Base-by-base conservation (phyloP, 805 yeast species). In the Jamesozyma lodderae region DNA sequence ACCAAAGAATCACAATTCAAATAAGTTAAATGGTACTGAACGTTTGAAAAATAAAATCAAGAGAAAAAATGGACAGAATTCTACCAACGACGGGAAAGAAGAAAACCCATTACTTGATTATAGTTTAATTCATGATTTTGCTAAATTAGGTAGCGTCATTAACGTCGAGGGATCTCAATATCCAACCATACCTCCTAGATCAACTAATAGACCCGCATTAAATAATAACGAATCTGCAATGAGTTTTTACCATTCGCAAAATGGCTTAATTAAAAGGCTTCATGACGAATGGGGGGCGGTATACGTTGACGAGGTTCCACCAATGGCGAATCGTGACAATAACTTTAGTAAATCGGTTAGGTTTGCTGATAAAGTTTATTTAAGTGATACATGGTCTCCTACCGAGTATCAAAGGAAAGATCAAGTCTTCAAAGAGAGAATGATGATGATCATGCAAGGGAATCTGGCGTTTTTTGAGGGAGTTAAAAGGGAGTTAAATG, bases 401-500 rank as follows among this genome's bases (percentile, higher is more conserved):
- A 32, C 14, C 9, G 62, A 55, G 31, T 59, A 59, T 33, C 48
- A 47, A 9, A 49, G 63, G 35, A 47, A 53, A 26, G 58, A 55
- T 37, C 45, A 40, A 31, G 39, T 22, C 16, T 53, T 51, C 27
- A 49, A 48, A 26, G 46, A 48, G 16, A 44, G 44, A 26, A 44
- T 49, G 50, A 43, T 47, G 43, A 46, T 33, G 14, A 4, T 42
- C n/a, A 36, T 41, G 33, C 33, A 38, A 20, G 43, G 46, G n/a
- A 41, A 47, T 30, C 31, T 40, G 29, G 41, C 45, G 8, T 49
- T 44, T 24, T 40, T 58, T n/a, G 44, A 46, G 2, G 42, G 47
- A 36, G 76, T 82, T 46, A 75, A 83, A 55, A 60, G 63, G 28
- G 90, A 82, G 52, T 57, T 82, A 48, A 82, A 82, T 51, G 62